Percentiles rank a stretch among this genome's conserved stretches.
phyloP scores from a whole-genome alignment of 768 basidiomycete genomes.

The Lentinula edodes region DNA sequence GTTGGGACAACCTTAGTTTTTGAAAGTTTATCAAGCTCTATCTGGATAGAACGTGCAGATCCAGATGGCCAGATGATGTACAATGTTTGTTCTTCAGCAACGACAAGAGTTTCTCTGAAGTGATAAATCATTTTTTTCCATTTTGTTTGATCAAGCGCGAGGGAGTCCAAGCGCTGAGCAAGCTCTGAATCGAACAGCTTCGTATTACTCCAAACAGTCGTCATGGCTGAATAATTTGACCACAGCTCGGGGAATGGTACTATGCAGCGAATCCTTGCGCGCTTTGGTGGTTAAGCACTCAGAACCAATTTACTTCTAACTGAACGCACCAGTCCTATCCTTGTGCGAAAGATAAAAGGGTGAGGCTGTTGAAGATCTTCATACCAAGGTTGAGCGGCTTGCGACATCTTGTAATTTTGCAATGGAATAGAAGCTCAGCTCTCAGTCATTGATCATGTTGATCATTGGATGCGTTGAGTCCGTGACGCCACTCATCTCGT shows the following conservation, averaged over 20 bases:
- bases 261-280: not conserved
- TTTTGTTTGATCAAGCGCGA: conserved; percentile 19
- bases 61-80: conserved; percentile 27
- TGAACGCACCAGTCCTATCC: conserved; percentile 22
- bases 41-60: conserved; percentile 3
- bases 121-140: conserved; percentile 44
- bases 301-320: not conserved
- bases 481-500: not conserved
- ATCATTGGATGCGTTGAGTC: no score
- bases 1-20: conserved; percentile 7
- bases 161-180: not conserved
- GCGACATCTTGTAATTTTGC: not conserved
- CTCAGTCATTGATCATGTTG: no score
- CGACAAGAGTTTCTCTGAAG: conserved; percentile 48
- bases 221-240: not conserved
- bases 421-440: not conserved
- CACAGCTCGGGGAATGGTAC: not conserved
- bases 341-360: conserved; percentile 37
- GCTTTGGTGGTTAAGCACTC: not conserved
- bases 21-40: not conserved
- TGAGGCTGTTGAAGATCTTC: conserved; percentile 22
- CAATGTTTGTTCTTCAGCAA: conserved; percentile 34
- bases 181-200: not conserved
- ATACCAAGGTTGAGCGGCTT: conserved; percentile 25
- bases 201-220: not conserved